Conservation (phyloP, 192 early-diverging fungal species). For the Umbelopsis sp. region DNA sequence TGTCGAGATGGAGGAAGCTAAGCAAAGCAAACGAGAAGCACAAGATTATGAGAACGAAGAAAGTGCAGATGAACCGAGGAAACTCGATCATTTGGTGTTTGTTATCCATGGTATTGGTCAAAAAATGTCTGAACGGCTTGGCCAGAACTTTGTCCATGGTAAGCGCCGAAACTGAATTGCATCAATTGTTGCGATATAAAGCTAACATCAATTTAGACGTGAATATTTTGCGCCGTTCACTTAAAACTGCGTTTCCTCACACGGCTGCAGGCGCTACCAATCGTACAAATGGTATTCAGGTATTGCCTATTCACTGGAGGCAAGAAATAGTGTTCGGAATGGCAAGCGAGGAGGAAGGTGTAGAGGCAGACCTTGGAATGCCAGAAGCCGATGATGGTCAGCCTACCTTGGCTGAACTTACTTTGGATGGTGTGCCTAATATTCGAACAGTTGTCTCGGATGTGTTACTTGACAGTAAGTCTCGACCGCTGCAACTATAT, state of each 20-base stretch:
- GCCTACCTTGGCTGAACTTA: conserved; percentile 75
- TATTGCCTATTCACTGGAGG: conserved; percentile 84
- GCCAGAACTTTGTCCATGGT: conserved; percentile 55
- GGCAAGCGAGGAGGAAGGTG: conserved; percentile 55
- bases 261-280: conserved; percentile 21
- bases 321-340: conserved; percentile 80
- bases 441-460: conserved; percentile 82
- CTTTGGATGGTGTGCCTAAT: conserved; percentile 79
- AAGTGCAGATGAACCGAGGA: conserved; percentile 62
- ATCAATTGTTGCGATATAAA: no score
- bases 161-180: neutral
- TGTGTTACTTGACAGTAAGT: conserved; percentile 80
- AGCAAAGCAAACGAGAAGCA: conserved; percentile 43
- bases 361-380: conserved; percentile 58
- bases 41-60: conserved; percentile 58
- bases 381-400: conserved; percentile 57
- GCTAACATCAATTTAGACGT: conserved; percentile 52
- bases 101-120: conserved; percentile 90
- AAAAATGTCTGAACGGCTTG: conserved; percentile 69
- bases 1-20: conserved; percentile 52
- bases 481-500: neutral
- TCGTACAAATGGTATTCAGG: conserved; percentile 61
- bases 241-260: conserved; percentile 54
- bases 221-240: conserved; percentile 65
- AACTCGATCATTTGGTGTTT: conserved; percentile 78